phyloP scores from a whole-genome alignment of 352 stramenopile species.

The Globisporangium perplexum region DNA sequence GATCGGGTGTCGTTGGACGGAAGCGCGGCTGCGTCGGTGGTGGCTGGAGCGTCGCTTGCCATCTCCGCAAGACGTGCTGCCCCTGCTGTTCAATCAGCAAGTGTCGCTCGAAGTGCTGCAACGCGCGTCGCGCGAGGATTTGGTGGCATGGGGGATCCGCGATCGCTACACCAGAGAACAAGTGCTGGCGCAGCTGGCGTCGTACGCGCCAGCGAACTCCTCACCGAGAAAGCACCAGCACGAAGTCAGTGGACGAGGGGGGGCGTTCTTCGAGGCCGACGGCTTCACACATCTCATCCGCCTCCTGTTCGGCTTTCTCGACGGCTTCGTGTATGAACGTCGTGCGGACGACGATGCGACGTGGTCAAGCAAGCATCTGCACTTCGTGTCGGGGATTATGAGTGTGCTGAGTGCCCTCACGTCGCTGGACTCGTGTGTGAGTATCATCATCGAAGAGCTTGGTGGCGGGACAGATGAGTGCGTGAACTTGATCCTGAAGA shows the following conservation, averaged over 20 bases:
- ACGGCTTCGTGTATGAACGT: conserved; percentile 42
- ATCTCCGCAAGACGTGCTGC: conserved; percentile 31
- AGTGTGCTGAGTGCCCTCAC: conserved; percentile 35
- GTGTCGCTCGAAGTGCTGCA: conserved; percentile 41
- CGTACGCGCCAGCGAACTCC: conserved; percentile 6
- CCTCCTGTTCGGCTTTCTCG: conserved; percentile 43
- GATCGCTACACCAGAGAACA: conserved; percentile 49
- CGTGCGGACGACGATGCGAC: conserved; percentile 11
- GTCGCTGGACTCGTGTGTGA: conserved; percentile 23
- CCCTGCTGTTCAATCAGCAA: conserved; percentile 31
- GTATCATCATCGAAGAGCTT: conserved; percentile 43
- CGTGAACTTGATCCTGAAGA: conserved; percentile 45
- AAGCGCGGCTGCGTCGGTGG: conserved; percentile 51
- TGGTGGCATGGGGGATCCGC: conserved; percentile 61
- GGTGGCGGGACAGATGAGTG: conserved; percentile 44
- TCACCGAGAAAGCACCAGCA: background rate
- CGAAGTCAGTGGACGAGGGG: background rate
- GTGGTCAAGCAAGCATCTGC: conserved; percentile 30
- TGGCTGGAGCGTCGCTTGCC: conserved; percentile 35
- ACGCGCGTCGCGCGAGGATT: conserved; percentile 51
- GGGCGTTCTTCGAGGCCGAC: conserved; percentile 21
- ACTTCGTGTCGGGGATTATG: conserved; percentile 40
- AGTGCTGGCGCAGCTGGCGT: conserved; percentile 31
- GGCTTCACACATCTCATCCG: conserved; percentile 47
- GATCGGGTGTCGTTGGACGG: conserved; percentile 36